Evolutionary conservation across 1,284 basidiomycete species (phyloP).

Genomic region (Megacollybia platyphylla): DNA sequence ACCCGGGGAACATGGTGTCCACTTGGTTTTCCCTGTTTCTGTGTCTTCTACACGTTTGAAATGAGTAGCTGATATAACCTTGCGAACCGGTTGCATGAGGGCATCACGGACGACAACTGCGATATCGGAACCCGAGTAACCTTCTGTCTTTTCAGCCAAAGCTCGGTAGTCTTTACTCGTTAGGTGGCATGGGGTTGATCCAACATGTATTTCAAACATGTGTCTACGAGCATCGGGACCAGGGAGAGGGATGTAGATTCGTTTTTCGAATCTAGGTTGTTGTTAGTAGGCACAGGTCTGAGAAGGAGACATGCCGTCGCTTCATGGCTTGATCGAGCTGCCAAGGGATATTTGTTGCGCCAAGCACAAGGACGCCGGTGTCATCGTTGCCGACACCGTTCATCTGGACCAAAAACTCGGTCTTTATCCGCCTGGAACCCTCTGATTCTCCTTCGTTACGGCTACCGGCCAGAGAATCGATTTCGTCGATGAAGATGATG

Average conservation of each 20-base stretch:
- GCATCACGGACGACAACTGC: slow-evolving; percentile 93
- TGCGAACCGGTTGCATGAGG: slow-evolving; percentile 97
- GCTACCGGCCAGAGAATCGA: slow-evolving; percentile 92
- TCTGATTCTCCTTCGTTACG: slow-evolving; percentile 95
- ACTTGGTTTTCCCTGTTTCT: slow-evolving; percentile 32
- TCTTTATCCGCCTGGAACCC: slow-evolving; percentile 93
- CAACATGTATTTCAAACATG: slow-evolving; percentile 97
- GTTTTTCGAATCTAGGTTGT: slow-evolving; percentile 75
- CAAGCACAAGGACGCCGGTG: slow-evolving; percentile 94
- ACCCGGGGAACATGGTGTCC: slow-evolving; percentile 94
- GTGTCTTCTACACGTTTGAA: slow-evolving; percentile 58
- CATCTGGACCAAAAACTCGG: slow-evolving; percentile 97
- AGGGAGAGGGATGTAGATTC: slow-evolving; percentile 96
- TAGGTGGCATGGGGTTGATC: slow-evolving; percentile 83
- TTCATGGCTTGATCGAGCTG: slow-evolving; percentile 97
- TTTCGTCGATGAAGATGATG: slow-evolving; percentile 98
- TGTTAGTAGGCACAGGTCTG: neutral
- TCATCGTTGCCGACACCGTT: slow-evolving; percentile 98
- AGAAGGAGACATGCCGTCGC: slow-evolving; percentile 44
- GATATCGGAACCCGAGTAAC: slow-evolving; percentile 94
- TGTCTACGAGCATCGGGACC: slow-evolving; percentile 85
- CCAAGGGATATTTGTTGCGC: slow-evolving; percentile 98
- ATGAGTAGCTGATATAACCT: slow-evolving; percentile 91
- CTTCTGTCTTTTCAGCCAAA: slow-evolving; percentile 82
- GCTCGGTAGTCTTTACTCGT: slow-evolving; percentile 68